Evolutionary conservation across 257 asterid genomes (phyloP).

Genomic region (Solanum infundibuliforme): DNA sequence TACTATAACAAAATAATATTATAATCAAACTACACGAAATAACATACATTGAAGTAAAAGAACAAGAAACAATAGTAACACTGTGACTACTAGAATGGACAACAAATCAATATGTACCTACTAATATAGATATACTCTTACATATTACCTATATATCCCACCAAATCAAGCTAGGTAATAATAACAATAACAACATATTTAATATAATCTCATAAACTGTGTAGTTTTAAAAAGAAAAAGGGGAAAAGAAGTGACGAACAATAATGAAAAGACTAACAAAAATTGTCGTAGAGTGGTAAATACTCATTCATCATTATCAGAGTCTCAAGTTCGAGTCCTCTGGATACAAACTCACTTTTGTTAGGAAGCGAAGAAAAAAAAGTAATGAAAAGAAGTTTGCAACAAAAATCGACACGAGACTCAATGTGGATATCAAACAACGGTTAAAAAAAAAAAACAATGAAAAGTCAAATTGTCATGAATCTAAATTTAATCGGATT

Average conservation of each 20-base stretch:
- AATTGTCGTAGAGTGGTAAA: rapidly evolving
- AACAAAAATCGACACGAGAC: rapidly evolving
- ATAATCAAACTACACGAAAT: no score
- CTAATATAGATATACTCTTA: background rate
- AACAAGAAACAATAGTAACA: no score
- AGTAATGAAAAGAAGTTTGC: background rate
- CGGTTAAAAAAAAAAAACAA: no score
- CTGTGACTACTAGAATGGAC: background rate
- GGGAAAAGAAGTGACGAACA: background rate
- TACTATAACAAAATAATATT: no score
- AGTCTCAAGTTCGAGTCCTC: rapidly evolving
- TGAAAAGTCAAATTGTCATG: rapidly evolving
- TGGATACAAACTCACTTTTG: rapidly evolving
- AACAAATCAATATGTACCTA: background rate
- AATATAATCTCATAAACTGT: rapidly evolving
- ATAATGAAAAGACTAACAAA: background rate
- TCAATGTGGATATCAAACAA: no score
- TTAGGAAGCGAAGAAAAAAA: rapidly evolving
- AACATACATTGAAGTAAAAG: no score
- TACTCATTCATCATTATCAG: rapidly evolving
- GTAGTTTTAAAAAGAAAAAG: no score
- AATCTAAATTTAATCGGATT: no score
- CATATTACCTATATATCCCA: no score
- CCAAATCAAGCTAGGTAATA: background rate
- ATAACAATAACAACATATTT: no score